Percentiles rank a stretch among this genome's conserved stretches.
phyloP scores from a whole-genome alignment of 805 yeast genomes.

The Pichia ethanolica region DNA sequence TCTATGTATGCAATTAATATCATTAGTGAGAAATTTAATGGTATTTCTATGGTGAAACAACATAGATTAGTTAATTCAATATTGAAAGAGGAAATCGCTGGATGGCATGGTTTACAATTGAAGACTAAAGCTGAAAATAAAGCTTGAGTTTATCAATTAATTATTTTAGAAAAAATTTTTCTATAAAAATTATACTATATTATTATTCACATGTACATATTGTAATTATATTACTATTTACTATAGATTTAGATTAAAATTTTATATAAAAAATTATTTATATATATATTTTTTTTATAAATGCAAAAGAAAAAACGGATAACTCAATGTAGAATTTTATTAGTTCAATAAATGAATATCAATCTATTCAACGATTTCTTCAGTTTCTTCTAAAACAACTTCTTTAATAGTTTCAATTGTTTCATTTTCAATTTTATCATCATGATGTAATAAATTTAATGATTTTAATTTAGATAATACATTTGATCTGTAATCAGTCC shows the following conservation, averaged over 20 bases:
- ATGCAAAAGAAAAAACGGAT: background rate
- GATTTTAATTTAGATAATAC: constrained; percentile 42
- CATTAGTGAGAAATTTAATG: constrained; percentile 67
- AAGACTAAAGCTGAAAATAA: constrained; percentile 51
- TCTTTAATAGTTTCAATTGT: constrained; percentile 74
- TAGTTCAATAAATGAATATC: too few relatives aligned
- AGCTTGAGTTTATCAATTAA: background rate
- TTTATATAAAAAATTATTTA: background rate
- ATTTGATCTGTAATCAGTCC: constrained; percentile 71
- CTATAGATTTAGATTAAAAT: background rate
- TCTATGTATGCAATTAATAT: constrained; percentile 91
- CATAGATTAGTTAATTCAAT: constrained; percentile 82
- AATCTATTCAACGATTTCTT: constrained; percentile 51
- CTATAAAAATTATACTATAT: too few relatives aligned
- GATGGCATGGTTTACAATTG: constrained; percentile 94
- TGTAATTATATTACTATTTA: background rate
- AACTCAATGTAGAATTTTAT: too few relatives aligned
- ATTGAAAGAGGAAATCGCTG: constrained; percentile 73
- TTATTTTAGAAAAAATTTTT: too few relatives aligned
- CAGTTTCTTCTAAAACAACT: constrained; percentile 63
- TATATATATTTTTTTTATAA: background rate
- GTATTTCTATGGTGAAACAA: constrained; percentile 79
- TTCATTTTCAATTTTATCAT: constrained; percentile 40
- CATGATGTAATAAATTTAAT: constrained; percentile 31
- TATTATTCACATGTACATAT: background rate